Conservation (phyloP, 2,329 filamentous ascomycete species). For the Alternaria novae-zelandiae region DNA sequence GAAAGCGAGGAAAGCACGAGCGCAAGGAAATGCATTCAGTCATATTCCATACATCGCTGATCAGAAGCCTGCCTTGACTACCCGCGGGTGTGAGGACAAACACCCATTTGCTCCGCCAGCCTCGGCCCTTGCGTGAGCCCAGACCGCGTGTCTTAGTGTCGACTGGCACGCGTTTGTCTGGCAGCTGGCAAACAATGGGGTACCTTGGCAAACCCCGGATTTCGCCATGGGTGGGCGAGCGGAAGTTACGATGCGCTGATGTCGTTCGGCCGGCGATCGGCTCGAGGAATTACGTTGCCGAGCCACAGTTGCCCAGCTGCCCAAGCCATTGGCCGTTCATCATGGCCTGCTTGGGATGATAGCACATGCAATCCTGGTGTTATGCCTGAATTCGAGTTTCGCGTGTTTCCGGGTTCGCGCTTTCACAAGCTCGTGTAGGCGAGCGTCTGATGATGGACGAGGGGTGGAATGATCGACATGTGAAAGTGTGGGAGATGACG, state of each 20-base stretch:
- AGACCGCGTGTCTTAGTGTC: conserved; percentile 22
- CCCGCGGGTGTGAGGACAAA: conserved; percentile 43
- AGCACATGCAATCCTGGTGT: not conserved
- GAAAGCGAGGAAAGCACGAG: conserved; percentile 12
- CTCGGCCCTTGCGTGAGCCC: conserved; percentile 43
- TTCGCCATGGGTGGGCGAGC: conserved; percentile 41
- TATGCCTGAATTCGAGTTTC: not conserved
- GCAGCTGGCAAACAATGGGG: conserved; percentile 8
- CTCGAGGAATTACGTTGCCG: conserved; percentile 26
- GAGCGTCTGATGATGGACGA: conserved; percentile 7
- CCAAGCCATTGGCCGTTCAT: conserved; percentile 1
- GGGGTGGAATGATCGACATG: conserved; percentile 26
- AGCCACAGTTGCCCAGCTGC: not conserved
- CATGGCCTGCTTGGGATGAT: not conserved
- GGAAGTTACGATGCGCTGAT: conserved; percentile 34
- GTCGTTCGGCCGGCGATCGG: conserved; percentile 40
- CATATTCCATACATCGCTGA: conserved; percentile 24
- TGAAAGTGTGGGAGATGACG: conserved; percentile 42
- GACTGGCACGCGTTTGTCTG: conserved; percentile 27
- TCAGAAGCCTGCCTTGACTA: conserved; percentile 19
- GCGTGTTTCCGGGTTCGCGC: not conserved
- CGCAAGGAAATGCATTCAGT: conserved; percentile 27
- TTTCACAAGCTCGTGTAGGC: conserved; percentile 25
- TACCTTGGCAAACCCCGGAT: conserved; percentile 35
- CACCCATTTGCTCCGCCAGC: conserved; percentile 34